Evolutionary conservation across 2,329 filamentous ascomycete species (phyloP), one percentile per base, ranked within the genome.

Genomic region (Blastomyces silverae): DNA sequence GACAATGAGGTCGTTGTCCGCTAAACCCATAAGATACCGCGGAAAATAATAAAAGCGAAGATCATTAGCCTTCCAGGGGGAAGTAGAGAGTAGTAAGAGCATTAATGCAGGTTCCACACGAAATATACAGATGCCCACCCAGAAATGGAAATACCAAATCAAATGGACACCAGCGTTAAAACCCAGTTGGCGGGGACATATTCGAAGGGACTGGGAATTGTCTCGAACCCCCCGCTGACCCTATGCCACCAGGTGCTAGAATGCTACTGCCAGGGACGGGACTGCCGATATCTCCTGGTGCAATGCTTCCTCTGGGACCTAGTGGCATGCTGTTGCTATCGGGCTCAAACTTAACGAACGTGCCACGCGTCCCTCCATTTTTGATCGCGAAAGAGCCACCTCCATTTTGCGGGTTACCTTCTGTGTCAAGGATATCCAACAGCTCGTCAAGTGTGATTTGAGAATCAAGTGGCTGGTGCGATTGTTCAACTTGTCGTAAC

Each of bases 341-440:
- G 17, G 83, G 80, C 64, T 88, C 81, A 66, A 81, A 81, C 67
- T 77, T 81, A 71, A 82, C 76, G 50, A 76, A 76, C 57, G 75
- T 73, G 37, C 74, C 75, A 37, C 71, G 70, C 39, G 64, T 46
- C 22, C 76, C 79, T 60, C 85, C 83, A 50, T 83, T 81, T 66
- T 83, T 84, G 67, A 89, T 82, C 44, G 89, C 86, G 72, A 99
- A 95, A 34, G 84, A 88, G n/a, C 94, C 94, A 56, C 93, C 93
- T 57, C 94, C 94, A 71, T 97, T 97, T 66, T 88, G 86, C 1
- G 80, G 74, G 71, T 89, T 95, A 65, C 94, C 94, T 74, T 96
- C 91, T 0, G 93, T 96, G 71, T 97, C 93, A 75, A 90, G 94
- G 65, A 95, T 88, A 65, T 90, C 87, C 50, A 93, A 82, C 70